These are phyloP conservation scores for Talaromyces wortmannii DNA, from an alignment of 495 filamentous ascomycete species.

Conservation along the genomic window DNA sequence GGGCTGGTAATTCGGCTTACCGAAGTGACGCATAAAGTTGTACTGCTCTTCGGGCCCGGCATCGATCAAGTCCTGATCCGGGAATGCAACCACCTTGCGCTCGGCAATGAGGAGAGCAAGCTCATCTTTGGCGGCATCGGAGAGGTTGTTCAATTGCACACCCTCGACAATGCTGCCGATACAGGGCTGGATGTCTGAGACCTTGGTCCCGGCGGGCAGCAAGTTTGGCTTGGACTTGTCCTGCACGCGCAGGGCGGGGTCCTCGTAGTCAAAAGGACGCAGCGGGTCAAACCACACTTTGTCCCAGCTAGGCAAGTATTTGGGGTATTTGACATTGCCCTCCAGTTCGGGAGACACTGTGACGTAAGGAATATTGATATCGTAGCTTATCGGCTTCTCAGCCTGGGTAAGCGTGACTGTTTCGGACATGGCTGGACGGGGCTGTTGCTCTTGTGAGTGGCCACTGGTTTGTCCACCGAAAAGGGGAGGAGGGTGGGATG, in stretches of 20 bases:
- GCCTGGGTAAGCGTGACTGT: conserved; percentile 22
- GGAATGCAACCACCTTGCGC: conserved; percentile 74
- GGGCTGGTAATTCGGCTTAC: conserved; percentile 55
- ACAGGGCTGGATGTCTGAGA: conserved; percentile 59
- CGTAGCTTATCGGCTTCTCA: conserved; percentile 43
- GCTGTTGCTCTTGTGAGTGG: background rate
- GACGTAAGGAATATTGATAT: conserved; percentile 51
- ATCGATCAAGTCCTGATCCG: conserved; percentile 63
- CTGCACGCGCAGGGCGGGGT: conserved; percentile 49
- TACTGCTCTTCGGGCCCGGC: conserved; percentile 58
- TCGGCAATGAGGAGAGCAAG: conserved; percentile 68
- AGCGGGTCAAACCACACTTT: conserved; percentile 53
- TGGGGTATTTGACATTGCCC: conserved; percentile 44
- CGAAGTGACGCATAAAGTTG: conserved; percentile 50
- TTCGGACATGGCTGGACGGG: conserved; percentile 11
- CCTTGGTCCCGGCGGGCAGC: conserved; percentile 35
- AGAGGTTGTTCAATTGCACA: conserved; percentile 63
- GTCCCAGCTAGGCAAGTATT: conserved; percentile 60
- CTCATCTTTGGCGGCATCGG: conserved; percentile 67
- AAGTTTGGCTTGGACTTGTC: conserved; percentile 54
- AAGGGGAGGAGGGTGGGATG: background rate
- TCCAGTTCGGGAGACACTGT: conserved; percentile 31
- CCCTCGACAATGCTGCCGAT: conserved; percentile 69
- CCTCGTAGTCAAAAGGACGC: conserved; percentile 50
- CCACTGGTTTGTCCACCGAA: background rate